phyloP scores from a whole-genome alignment of 305 asterid genomes.

The Ruellia speciosa region DNA sequence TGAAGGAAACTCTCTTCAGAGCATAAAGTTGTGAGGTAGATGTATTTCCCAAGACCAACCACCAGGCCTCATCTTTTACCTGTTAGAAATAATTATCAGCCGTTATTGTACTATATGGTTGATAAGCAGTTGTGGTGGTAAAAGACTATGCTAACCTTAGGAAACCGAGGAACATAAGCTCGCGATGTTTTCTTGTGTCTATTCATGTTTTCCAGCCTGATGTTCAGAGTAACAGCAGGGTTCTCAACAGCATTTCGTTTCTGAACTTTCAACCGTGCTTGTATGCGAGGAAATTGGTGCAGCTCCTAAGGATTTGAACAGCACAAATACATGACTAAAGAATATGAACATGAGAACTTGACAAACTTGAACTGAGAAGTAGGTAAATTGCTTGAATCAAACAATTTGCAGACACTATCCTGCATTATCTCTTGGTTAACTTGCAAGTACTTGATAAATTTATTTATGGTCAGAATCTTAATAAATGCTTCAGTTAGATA shows the following conservation, averaged over 20 bases:
- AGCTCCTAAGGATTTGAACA: slow-evolving; percentile 43
- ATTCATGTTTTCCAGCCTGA: slow-evolving; percentile 54
- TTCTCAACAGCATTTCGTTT: slow-evolving; percentile 35
- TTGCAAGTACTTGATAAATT: too few species aligned
- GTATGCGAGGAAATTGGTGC: slow-evolving; percentile 64
- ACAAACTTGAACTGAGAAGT: slow-evolving; percentile 1
- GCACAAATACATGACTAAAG: neutral
- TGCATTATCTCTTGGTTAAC: too few species aligned
- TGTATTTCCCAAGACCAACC: slow-evolving; percentile 79
- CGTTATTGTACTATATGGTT: slow-evolving; percentile 15
- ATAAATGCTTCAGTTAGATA: too few species aligned
- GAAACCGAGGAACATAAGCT: slow-evolving; percentile 79
- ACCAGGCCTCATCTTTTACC: slow-evolving; percentile 97
- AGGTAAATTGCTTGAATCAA: neutral
- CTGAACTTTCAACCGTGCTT: slow-evolving; percentile 52
- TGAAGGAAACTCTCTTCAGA: slow-evolving; percentile 72
- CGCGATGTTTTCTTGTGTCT: slow-evolving; percentile 46
- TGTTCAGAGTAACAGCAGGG: slow-evolving; percentile 34
- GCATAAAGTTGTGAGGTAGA: slow-evolving; percentile 62
- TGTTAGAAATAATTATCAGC: slow-evolving; percentile 28
- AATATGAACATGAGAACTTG: slow-evolving; percentile 4
- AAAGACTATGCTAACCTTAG: slow-evolving; percentile 50
- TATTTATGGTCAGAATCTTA: too few species aligned
- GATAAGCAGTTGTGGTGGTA: slow-evolving; percentile 11
- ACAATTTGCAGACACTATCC: too few species aligned